Base-by-base conservation (phyloP, 2,329 filamentous ascomycete genomes). In the Ascochyta pisi region DNA sequence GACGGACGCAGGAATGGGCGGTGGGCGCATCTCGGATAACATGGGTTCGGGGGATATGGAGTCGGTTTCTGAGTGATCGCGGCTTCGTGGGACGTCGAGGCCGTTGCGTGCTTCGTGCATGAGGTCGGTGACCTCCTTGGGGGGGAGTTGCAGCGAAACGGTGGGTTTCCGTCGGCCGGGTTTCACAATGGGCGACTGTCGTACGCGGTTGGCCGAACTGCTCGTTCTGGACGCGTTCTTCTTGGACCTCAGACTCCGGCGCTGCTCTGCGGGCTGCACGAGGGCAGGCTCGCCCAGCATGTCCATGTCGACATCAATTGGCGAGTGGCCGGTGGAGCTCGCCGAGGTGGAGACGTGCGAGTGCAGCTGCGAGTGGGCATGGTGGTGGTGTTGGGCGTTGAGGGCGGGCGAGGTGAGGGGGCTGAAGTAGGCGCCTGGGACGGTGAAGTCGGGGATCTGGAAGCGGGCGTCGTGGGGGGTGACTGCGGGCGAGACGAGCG, bases 401-500 rank as follows among this genome's bases (percentile, higher is more conserved):
- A 95, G 79, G 3, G 90, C 90, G 1, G 91, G 91, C 15, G 91
- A 95, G 5, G 89, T 92, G 44, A 95, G 81, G 9, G 91, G 91
- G 69, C 90, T 95, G 73, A 95, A 93, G 76, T 92, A 94, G 31
- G 89, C 84, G 33, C 84, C 85, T 0, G 89, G 87, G 3, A 90
- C 82, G 6, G 84, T 83, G 58, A 75, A 91, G 50, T 85, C 82
- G 12, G 81, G 79, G 34, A 80, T 66, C 49, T 75, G 64, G 71
- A 91, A 92, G 61, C 88, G 86, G 38, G 85, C 81, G 68, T 93
- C 91, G 46, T 92, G 81, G 22, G 91, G 90, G 2, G 90, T 93
- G 39, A 94, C 90, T 4, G 90, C 91, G n/a, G 91, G 91, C 16
- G 91, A 93, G 10, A 91, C 90, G 27, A 94, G 82, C 0, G 91